These are phyloP conservation scores for Fusarium cicatricum DNA, from an alignment of 2,329 filamentous ascomycete genomes.

Conservation along the genomic window DNA sequence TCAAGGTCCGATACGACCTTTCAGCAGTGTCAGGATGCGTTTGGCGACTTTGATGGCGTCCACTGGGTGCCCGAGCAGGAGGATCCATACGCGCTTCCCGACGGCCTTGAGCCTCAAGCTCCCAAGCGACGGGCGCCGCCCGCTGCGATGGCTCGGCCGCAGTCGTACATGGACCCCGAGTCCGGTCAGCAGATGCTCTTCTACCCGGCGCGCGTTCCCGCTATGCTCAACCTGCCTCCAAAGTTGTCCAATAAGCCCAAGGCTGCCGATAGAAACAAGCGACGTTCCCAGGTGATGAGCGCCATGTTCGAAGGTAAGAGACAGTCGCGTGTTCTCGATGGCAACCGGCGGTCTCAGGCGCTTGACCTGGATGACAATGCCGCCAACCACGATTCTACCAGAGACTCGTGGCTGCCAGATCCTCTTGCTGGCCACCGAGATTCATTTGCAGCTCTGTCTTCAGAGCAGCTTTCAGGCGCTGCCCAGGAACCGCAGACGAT, in stretches of 20 bases:
- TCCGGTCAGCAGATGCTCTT: conserved; percentile 86
- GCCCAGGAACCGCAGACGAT: conserved; percentile 28
- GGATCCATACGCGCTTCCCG: conserved; percentile 31
- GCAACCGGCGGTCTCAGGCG: conserved; percentile 16
- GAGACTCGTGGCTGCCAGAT: conserved; percentile 57
- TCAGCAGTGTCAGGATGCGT: conserved; percentile 72
- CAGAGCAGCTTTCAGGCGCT: conserved; percentile 36
- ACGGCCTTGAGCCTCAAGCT: conserved; percentile 28
- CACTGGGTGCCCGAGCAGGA: conserved; percentile 70
- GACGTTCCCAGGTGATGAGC: conserved; percentile 77
- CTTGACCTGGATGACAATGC: conserved; percentile 17
- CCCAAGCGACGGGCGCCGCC: conserved; percentile 41
- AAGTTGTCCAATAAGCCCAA: conserved; percentile 80
- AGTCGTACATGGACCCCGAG: conserved; percentile 68
- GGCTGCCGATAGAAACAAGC: conserved; percentile 69
- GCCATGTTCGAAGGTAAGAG: conserved; percentile 56
- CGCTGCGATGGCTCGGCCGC: conserved; percentile 51
- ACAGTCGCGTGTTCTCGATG: conserved; percentile 37
- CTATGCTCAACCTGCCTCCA: conserved; percentile 91
- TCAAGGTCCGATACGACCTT: conserved; percentile 67
- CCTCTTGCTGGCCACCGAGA: conserved; percentile 51
- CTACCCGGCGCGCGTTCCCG: conserved; percentile 93
- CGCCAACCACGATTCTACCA: conserved; percentile 25
- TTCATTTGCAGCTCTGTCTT: conserved; percentile 46
- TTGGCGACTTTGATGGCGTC: conserved; percentile 83